Base-by-base conservation (phyloP, 1,284 basidiomycete species). In the Fereydounia khargensis region DNA sequence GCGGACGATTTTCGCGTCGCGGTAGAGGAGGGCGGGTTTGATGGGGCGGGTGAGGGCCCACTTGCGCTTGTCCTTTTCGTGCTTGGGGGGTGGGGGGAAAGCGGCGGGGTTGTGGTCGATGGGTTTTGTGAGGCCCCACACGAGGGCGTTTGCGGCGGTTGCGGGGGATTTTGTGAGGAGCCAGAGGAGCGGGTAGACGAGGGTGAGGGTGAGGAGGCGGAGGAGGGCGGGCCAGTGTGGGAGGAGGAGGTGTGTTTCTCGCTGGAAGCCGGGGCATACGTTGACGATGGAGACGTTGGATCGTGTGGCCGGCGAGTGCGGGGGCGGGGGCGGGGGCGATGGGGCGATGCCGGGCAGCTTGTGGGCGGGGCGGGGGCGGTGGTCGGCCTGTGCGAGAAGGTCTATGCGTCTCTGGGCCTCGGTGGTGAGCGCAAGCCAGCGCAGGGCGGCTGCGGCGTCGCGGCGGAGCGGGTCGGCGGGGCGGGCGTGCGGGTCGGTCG, bases 251-350 rank as follows among this genome's bases (percentile, higher is more conserved):
- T 6, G n/a, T 18, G 17, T 5, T 17, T 18, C 3, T 33, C 69
- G 37, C 37, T 73, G 68, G 40, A 72, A 73, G 19, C 70, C 70
- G n/a, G 66, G 51, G 34, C 65, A 70, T n/a, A 73, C 65, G 21
- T 56, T 49, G 43, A 73, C 31, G 13, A 61, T 45, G 4, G 45
- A 47, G n/a, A 73, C 63, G 38, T 71, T 70, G 30, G 55, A 60
- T n/a, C 32, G 41, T n/a, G 28, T 40, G 6, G 6, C 28, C 28
- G 28, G 4, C 28, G 28, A 4, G 25, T 27, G 14, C 25, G 28
- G 28, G 6, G 28, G 28, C 28, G n/a, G n/a, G n/a, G n/a, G n/a
- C n/a, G n/a, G n/a, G n/a, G n/a, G n/a, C 10, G 35, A 13, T 16
- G 24, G n/a, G 24, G 68, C 65, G 25, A 70, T 61, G 1, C 64